A percentile compares a stretch with the other conserved stretches of the same genome.
These are phyloP conservation scores for Fonsecaea monophora DNA, from an alignment of 2,329 filamentous ascomycete genomes.

Conservation along the genomic window DNA sequence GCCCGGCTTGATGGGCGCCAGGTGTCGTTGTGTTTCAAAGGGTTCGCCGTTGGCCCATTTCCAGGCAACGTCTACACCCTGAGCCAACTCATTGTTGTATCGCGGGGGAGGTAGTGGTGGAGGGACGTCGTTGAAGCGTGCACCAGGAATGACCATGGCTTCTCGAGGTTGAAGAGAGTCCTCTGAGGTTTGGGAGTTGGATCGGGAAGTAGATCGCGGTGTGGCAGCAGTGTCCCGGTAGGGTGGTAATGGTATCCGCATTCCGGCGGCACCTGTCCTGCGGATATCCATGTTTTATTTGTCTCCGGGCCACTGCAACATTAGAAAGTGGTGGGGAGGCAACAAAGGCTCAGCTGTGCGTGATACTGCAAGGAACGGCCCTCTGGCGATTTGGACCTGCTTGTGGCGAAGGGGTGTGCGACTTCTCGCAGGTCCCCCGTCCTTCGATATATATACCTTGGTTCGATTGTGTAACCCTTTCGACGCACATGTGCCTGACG, in stretches of 20 bases:
- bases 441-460: slow-evolving; percentile 3
- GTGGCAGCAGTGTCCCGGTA: slow-evolving; percentile 27
- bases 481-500: slow-evolving; percentile 15
- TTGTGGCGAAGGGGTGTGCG: slow-evolving; percentile 26
- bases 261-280: slow-evolving; percentile 28
- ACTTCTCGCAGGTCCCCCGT: slow-evolving; percentile 11
- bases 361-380: slow-evolving; percentile 6
- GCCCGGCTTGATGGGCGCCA: slow-evolving; percentile 56
- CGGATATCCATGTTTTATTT: slow-evolving; percentile 33
- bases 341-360: slow-evolving; percentile 15
- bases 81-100: slow-evolving; percentile 62
- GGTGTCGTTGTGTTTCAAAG: slow-evolving; percentile 45
- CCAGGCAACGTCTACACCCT: slow-evolving; percentile 68
- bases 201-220: slow-evolving; percentile 44
- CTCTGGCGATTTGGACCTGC: slow-evolving; percentile 10
- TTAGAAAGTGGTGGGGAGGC: slow-evolving; percentile 26
- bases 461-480: slow-evolving; percentile 4
- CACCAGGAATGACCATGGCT: slow-evolving; percentile 69
- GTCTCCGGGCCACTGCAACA: slow-evolving; percentile 33
- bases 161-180: slow-evolving; percentile 52
- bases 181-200: slow-evolving; percentile 49
- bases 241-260: slow-evolving; percentile 27
- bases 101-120: slow-evolving; percentile 70
- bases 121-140: slow-evolving; percentile 58
- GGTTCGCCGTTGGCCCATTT: slow-evolving; percentile 65